phyloP scores from a whole-genome alignment of 805 yeast genomes.

The Starmerella apicola region DNA sequence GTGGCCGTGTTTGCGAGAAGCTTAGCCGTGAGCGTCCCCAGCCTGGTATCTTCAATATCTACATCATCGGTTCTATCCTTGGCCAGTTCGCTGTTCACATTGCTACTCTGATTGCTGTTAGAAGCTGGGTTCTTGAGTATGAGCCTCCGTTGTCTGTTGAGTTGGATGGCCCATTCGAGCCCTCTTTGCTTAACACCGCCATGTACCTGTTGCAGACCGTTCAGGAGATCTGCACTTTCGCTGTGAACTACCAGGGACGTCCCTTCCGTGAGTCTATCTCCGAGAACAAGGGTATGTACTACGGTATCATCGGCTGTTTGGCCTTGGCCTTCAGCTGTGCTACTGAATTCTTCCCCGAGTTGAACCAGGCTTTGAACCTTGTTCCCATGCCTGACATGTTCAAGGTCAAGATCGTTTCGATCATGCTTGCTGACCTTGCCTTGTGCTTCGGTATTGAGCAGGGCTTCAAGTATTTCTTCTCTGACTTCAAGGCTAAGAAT shows the following conservation, averaged over 20 bases:
- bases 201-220: slow-evolving; percentile 88
- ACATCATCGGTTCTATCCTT: slow-evolving; percentile 94
- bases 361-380: slow-evolving; percentile 82
- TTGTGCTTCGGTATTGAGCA: slow-evolving; percentile 68
- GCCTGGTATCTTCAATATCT: slow-evolving; percentile 87
- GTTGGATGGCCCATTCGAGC: slow-evolving; percentile 74
- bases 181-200: slow-evolving; percentile 89
- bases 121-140: slow-evolving; percentile 65
- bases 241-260: slow-evolving; percentile 92
- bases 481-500: slow-evolving; percentile 86
- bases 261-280: slow-evolving; percentile 87
- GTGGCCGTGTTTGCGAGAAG: slow-evolving; percentile 82
- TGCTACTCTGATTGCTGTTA: slow-evolving; percentile 65
- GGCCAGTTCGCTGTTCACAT: slow-evolving; percentile 95
- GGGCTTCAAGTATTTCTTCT: slow-evolving; percentile 69
- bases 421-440: slow-evolving; percentile 64
- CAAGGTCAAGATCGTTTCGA: slow-evolving; percentile 61
- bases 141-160: slow-evolving; percentile 79
- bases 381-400: slow-evolving; percentile 71
- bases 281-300: slow-evolving; percentile 94
- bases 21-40: slow-evolving; percentile 91
- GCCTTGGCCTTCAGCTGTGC: slow-evolving; percentile 81
- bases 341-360: slow-evolving; percentile 87
- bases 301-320: slow-evolving; percentile 84
- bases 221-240: slow-evolving; percentile 95